Conservation (phyloP, 73 alveolate species). For the Paramecium primaurelia region DNA sequence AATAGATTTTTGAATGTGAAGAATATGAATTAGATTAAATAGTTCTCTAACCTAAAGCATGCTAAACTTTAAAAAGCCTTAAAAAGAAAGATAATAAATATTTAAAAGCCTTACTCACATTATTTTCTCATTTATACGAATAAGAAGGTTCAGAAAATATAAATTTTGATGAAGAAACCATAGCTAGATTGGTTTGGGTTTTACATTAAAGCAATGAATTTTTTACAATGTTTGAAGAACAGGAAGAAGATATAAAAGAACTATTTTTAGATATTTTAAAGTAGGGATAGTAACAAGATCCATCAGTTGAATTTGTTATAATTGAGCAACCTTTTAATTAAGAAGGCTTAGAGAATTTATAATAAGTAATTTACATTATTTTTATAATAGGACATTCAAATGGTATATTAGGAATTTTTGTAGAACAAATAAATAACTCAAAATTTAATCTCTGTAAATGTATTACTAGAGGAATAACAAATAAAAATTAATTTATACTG, state of each 20-base stretch:
- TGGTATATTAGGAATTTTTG: background rate
- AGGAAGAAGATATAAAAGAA: background rate
- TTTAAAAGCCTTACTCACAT: background rate
- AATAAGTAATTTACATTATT: background rate
- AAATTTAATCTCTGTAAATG: background rate
- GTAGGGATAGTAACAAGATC: background rate
- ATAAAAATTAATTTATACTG: background rate
- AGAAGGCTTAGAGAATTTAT: background rate
- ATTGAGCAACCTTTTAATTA: background rate
- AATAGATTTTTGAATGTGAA: background rate
- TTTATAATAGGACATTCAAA: background rate
- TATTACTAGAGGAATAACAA: background rate
- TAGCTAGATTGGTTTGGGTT: background rate
- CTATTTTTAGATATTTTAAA: background rate
- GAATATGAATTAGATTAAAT: background rate
- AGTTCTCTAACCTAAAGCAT: background rate
- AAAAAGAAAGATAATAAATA: background rate
- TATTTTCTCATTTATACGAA: background rate
- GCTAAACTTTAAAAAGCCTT: background rate
- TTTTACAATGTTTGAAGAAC: background rate
- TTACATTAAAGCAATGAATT: background rate
- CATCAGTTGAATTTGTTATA: background rate
- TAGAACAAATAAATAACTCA: background rate
- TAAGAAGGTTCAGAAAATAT: background rate
- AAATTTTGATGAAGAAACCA: background rate